Evolutionary conservation across 805 yeast genomes (phyloP).

Genomic region (Yamadazyma sp.): DNA sequence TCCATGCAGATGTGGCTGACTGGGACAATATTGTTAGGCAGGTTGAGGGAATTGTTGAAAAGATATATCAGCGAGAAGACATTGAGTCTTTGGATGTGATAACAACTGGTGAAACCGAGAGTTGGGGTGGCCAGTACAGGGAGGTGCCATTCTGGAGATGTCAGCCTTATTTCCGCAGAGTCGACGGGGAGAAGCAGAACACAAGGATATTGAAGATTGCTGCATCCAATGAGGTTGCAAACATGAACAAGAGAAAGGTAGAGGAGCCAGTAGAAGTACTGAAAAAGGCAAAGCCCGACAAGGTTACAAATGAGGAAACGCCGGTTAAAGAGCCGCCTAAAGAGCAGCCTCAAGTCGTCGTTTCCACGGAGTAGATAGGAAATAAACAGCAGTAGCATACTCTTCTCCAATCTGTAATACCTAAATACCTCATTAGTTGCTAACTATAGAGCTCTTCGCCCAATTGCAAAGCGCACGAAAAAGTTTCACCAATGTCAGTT

Average conservation of each 20-base stretch:
- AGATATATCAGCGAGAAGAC: conserved; percentile 51
- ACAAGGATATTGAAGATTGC: conserved; percentile 39
- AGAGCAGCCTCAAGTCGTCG: no score
- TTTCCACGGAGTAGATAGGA: no score
- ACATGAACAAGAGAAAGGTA: conserved; percentile 7
- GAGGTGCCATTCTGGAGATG: conserved; percentile 93
- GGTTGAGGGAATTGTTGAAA: conserved; percentile 66
- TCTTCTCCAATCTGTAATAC: no score
- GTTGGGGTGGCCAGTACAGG: conserved; percentile 82
- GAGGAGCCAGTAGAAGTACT: neutral
- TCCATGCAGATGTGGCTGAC: conserved; percentile 33
- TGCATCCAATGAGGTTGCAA: conserved; percentile 23
- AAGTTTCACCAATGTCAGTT: conserved; percentile 11
- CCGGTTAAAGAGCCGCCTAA: no score
- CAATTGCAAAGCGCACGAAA: no score
- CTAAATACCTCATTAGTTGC: no score
- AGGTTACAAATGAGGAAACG: neutral
- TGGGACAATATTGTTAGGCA: conserved; percentile 55
- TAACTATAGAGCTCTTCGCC: no score
- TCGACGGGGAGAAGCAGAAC: conserved; percentile 64
- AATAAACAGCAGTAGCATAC: no score
- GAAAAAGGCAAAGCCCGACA: conserved; percentile 1
- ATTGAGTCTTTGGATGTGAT: conserved; percentile 59
- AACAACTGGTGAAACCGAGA: conserved; percentile 50
- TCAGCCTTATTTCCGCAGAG: conserved; percentile 91